phyloP scores from a whole-genome alignment of 1,139 yeast genomes.

The Yamadazyma mexicana region DNA sequence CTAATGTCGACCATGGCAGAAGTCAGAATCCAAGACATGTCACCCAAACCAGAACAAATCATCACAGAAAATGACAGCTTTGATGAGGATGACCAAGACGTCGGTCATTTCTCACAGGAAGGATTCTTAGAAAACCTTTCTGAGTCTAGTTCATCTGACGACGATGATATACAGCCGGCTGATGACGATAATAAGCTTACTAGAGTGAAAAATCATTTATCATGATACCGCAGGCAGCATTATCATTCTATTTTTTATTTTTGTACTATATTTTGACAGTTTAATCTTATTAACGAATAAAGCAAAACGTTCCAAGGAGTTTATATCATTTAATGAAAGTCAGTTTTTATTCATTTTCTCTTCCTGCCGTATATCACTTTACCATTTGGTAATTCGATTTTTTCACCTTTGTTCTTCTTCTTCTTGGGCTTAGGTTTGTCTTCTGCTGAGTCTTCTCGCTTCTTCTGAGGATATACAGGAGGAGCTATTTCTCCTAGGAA shows the following conservation, averaged over 20 bases:
- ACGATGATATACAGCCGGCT: slow-evolving; percentile 20
- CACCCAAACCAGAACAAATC: slow-evolving; percentile 20
- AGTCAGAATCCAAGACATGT: slow-evolving; percentile 27
- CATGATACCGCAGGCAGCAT: too few species aligned
- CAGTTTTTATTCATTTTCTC: slow-evolving; percentile 13
- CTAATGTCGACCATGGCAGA: slow-evolving; percentile 21
- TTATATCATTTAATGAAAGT: not conserved
- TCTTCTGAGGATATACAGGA: slow-evolving; percentile 15
- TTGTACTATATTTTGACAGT: slow-evolving; percentile 2
- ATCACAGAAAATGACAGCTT: slow-evolving; percentile 12
- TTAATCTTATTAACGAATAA: not conserved
- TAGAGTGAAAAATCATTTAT: slow-evolving; percentile 42
- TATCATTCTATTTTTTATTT: not conserved
- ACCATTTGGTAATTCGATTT: slow-evolving; percentile 57
- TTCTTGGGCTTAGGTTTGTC: slow-evolving; percentile 26
- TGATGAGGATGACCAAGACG: slow-evolving; percentile 28
- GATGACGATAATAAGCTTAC: slow-evolving; percentile 29
- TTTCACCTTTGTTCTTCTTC: slow-evolving; percentile 42
- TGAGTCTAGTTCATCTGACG: slow-evolving; percentile 40
- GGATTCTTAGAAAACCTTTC: slow-evolving; percentile 38
- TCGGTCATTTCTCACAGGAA: slow-evolving; percentile 19
- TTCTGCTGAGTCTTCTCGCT: slow-evolving; percentile 8
- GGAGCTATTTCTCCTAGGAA: slow-evolving; percentile 25
- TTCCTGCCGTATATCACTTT: slow-evolving; percentile 54
- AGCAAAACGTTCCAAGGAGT: not conserved